A percentile compares a stretch with the other conserved stretches of the same genome.
phyloP scores from a whole-genome alignment of 495 filamentous ascomycete species.

The Chaetomium cochliodes region DNA sequence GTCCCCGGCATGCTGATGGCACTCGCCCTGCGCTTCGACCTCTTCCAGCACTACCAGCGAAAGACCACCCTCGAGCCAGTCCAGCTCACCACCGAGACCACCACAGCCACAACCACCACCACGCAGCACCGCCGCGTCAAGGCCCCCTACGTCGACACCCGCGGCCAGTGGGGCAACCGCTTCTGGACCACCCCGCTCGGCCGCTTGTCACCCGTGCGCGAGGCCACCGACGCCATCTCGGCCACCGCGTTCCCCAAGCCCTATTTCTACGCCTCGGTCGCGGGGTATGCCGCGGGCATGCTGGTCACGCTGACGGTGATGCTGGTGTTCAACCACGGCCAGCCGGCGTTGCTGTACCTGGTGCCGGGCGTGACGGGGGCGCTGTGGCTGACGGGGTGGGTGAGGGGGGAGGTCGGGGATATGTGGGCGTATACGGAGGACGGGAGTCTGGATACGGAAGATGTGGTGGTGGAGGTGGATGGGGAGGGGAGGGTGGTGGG shows the following conservation, averaged over 20 bases:
- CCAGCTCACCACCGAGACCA: constrained; percentile 35
- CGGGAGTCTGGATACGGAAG: constrained; percentile 48
- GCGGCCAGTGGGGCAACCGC: constrained; percentile 76
- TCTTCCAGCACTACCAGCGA: constrained; percentile 74
- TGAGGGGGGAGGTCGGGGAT: constrained; percentile 63
- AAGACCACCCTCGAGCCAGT: constrained; percentile 40
- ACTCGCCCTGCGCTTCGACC: constrained; percentile 84
- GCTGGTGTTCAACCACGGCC: constrained; percentile 73
- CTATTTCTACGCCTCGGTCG: constrained; percentile 78
- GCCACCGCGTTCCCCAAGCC: constrained; percentile 69
- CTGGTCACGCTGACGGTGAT: constrained; percentile 72
- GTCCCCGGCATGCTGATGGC: constrained; percentile 92
- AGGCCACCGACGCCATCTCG: constrained; percentile 44
- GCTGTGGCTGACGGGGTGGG: constrained; percentile 75
- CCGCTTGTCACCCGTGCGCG: constrained; percentile 36
- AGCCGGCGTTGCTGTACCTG: constrained; percentile 90
- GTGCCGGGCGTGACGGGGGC: constrained; percentile 78
- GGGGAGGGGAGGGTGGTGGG: constrained; percentile 24
- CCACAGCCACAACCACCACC: constrained; percentile 29
- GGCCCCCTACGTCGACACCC: constrained; percentile 57
- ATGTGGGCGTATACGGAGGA: constrained; percentile 86
- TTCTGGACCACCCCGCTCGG: constrained; percentile 66
- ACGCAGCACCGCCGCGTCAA: constrained; percentile 46
- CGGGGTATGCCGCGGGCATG: constrained; percentile 82
- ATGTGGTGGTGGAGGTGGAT: constrained; percentile 47